Base-by-base conservation (phyloP, 371 early-diverging fungal species). In the Mucor saturninus region DNA sequence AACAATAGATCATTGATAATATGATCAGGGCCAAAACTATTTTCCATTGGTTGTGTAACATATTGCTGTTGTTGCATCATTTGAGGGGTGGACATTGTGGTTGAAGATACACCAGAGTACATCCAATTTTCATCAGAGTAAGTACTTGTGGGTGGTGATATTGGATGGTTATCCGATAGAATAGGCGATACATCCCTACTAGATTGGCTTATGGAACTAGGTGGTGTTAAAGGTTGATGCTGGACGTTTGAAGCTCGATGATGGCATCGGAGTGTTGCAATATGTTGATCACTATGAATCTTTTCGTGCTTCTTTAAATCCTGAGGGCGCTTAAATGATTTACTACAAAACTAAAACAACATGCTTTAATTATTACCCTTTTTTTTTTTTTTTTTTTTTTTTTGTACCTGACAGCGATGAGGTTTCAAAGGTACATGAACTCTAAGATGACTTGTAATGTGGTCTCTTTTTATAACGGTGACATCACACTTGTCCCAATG, bases 361-460 rank as follows among this genome's bases (percentile, higher is more conserved):
- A 43, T 43, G 32, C 6, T 52, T 26, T 4, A 15, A 45, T 2
- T 2, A 9, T 10, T 8, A 56, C 32, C 8, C 6, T 38, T 38
- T 38, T 38, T 38, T 38, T 30, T 31, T n/a, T 21, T 28, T 45
- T 13, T 53, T 29, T 3, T 13, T 35, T 30, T 29, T 6, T 35
- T 35, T 35, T 35, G 56, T 83, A 88, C 86, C 59, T 66, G 72
- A 75, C 97, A 97, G 37, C 72, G 80, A 76, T 93, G 86, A 21
- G 96, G 96, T 73, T 95, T 95, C 31, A 93, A 83, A n/a, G 94
- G 89, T 26, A 97, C 87, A 73, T 97, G 98, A 26, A 94, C 91
- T 62, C 95, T 81, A 59, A 96, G 74, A 72, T 97, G 98, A 26
- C 92, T 92, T 15, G 95, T 96, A 61, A 96, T 91, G 72, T 97